These are phyloP conservation scores for Metschnikowia lochheadii DNA, from an alignment of 805 yeast genomes.

Conservation along the genomic window DNA sequence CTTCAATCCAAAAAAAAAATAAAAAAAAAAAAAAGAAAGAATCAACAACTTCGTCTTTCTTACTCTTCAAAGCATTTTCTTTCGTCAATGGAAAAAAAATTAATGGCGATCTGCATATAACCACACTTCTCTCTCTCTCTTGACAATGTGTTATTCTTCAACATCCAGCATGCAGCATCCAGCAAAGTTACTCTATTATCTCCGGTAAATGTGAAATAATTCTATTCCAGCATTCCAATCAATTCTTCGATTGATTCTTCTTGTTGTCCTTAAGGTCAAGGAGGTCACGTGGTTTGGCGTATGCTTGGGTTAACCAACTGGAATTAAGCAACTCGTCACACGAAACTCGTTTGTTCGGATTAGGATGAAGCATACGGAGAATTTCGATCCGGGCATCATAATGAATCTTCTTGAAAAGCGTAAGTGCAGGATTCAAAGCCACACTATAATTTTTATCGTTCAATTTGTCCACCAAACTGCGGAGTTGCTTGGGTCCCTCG, in stretches of 20 bases:
- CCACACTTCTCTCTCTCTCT: too few species aligned
- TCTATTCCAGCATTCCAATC: too few species aligned
- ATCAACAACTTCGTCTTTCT: too few species aligned
- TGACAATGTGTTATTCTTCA: too few species aligned
- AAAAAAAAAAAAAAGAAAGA: too few species aligned
- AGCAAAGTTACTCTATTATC: too few species aligned
- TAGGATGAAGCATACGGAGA: constrained; percentile 34
- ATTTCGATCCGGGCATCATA: constrained; percentile 33
- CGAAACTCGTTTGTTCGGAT: constrained; percentile 21
- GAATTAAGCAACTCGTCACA: constrained; percentile 24
- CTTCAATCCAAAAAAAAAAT: too few species aligned
- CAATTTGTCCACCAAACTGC: constrained; percentile 22
- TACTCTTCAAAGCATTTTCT: too few species aligned
- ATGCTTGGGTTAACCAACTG: constrained; percentile 37
- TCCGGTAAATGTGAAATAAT: background rate
- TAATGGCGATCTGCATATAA: too few species aligned
- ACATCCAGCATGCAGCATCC: too few species aligned
- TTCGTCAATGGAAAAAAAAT: too few species aligned
- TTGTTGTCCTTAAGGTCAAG: constrained; percentile 14
- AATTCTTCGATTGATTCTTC: constrained; percentile 1
- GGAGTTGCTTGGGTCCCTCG: constrained; percentile 17
- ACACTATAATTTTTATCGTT: constrained; percentile 20
- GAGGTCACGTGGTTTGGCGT: constrained; percentile 37
- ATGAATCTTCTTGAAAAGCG: constrained; percentile 33
- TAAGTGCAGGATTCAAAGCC: constrained; percentile 29